These are phyloP conservation scores for Phaffomyces opuntiae DNA, from an alignment of 805 yeast species.

Conservation along the genomic window DNA sequence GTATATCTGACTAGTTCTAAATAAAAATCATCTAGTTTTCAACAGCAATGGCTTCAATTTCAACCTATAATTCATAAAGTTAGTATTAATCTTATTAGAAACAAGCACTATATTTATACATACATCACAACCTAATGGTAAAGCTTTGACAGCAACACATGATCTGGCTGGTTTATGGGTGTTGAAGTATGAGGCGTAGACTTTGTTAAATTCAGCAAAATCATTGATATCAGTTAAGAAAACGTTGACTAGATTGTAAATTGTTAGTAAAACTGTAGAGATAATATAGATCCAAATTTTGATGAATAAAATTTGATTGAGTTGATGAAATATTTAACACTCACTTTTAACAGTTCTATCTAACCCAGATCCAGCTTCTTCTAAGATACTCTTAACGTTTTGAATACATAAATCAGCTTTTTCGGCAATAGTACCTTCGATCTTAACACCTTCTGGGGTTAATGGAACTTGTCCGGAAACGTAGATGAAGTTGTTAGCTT, in stretches of 20 bases:
- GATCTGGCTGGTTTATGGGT: constrained; percentile 93
- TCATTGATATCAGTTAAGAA: constrained; percentile 87
- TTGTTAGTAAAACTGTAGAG: constrained; percentile 7
- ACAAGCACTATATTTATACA: constrained; percentile 7
- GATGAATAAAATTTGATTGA: neutral
- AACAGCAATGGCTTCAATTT: constrained; percentile 88
- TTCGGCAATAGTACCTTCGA: constrained; percentile 69
- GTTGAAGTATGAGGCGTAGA: constrained; percentile 70
- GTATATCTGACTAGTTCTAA: no score
- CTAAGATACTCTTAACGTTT: constrained; percentile 65
- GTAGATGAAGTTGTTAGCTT: constrained; percentile 80
- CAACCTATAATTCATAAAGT: constrained; percentile 34
- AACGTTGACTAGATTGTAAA: constrained; percentile 39
- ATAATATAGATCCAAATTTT: no score
- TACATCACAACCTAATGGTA: constrained; percentile 78
- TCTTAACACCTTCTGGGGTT: constrained; percentile 74
- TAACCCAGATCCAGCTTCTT: constrained; percentile 78
- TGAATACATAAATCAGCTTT: constrained; percentile 70
- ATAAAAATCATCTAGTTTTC: constrained; percentile 33
- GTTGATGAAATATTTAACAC: constrained; percentile 4
- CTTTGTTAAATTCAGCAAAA: constrained; percentile 80
- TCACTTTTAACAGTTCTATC: constrained; percentile 75
- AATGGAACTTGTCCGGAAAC: constrained; percentile 95
- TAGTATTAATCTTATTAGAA: neutral
- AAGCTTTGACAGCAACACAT: constrained; percentile 88